Percentiles rank a stretch among this genome's conserved stretches.
These are phyloP conservation scores for Hemerocallis citrina DNA, from an alignment of 106 monocot species.

Conservation along the genomic window DNA sequence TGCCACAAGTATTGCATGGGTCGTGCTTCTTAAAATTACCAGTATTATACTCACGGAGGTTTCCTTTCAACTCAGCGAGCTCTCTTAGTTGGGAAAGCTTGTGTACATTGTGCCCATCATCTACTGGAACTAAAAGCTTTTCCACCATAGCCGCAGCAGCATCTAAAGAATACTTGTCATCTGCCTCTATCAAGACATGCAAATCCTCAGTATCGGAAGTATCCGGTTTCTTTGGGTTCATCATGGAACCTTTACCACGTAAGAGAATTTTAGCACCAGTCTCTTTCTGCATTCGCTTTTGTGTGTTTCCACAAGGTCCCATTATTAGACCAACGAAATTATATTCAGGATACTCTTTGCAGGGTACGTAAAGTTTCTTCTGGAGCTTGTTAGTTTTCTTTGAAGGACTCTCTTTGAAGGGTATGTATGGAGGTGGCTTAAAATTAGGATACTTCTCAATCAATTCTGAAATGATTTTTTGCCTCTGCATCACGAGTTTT, in stretches of 20 bases:
- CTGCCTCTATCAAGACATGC: conserved; percentile 53
- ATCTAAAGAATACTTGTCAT: conserved; percentile 44
- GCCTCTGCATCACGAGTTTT: conserved; percentile 15
- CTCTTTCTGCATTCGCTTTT: conserved; percentile 55
- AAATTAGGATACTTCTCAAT: conserved; percentile 24
- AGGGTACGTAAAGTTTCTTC: conserved; percentile 55
- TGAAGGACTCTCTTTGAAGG: conserved; percentile 14
- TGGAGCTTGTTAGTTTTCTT: not conserved
- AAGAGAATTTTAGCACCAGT: conserved; percentile 48
- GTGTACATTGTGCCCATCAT: conserved; percentile 31
- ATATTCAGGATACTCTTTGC: conserved; percentile 45
- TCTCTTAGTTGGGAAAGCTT: conserved; percentile 52
- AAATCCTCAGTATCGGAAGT: conserved; percentile 35
- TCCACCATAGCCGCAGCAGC: conserved; percentile 53
- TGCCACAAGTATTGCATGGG: conserved; percentile 6
- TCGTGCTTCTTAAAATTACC: not conserved
- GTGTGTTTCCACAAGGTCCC: conserved; percentile 57
- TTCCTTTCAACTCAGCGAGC: conserved; percentile 37
- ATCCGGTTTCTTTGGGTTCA: not conserved
- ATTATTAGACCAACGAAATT: conserved; percentile 69
- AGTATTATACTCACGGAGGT: not conserved
- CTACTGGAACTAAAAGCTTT: conserved; percentile 51
- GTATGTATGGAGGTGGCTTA: conserved; percentile 10
- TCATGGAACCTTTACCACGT: conserved; percentile 41
- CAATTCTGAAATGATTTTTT: conserved; percentile 26